Evolutionary conservation across 345 rosid species (phyloP), one percentile per base, ranked within the genome.

Genomic region (Nasturtium officinale): DNA sequence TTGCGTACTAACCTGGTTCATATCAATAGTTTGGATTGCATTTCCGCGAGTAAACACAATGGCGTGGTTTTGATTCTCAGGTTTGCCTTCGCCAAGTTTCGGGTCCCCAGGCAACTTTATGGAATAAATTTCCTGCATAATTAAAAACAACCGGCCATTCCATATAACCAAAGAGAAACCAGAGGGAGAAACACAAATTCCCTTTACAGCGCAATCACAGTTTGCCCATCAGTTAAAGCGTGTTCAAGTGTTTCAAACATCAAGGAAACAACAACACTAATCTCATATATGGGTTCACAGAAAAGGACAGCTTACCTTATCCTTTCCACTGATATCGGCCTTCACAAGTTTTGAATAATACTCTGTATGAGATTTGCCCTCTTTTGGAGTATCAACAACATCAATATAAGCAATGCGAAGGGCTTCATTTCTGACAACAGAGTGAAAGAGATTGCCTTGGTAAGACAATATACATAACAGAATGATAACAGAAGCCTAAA

Each of bases 11-110:
- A 90, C 98, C 92, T 94, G 98, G 82, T 94, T 94, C 98, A 94
- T 94, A 84, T 94, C 98, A 74, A 94, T 94, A 32, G 98, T 94
- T 82, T 94, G 98, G 71, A 94, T 67, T 61, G 98, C 97, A 83
- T 83, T 91, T 83, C 98, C 98, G 33, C 98, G 97, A 64, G 98
- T 91, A 82, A 94, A 94, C 61, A 94, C 71, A 82, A 94, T 79
- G 16, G 98, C 98, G 74, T 94, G 98, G 73, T 94, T 94, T 84
- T 94, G 98, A 83, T 94, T 94, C 85, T 94, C 98, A 65, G 98
- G 98, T 82, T 91, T 94, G 66, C 98, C 98, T 80, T 94, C 97
- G 35, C 98, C 98, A 78, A 94, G 85, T 83, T 94, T 94, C 8
- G 98, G 98, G 79, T 93, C 81, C 82, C 98, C 98, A 54, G 98